phyloP scores from a whole-genome alignment of 2,329 filamentous ascomycete species.

The Colletotrichum spaethianum region DNA sequence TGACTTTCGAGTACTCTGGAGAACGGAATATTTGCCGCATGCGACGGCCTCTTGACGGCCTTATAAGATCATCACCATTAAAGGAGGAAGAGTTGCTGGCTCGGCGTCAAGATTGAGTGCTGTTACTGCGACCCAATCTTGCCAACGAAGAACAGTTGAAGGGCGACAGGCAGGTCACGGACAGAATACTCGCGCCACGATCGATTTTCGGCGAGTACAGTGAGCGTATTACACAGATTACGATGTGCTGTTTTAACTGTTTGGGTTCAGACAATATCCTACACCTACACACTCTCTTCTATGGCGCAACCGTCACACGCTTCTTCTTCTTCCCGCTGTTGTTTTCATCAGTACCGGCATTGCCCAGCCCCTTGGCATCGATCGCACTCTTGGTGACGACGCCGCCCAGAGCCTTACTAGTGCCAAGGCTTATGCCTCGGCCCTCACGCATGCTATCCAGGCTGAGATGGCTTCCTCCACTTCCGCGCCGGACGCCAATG shows the following conservation, averaged over 20 bases:
- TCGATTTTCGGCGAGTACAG: neutral
- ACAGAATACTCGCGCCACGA: neutral
- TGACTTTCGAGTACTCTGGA: no score
- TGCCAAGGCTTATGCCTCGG: constrained; percentile 58
- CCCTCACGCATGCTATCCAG: constrained; percentile 56
- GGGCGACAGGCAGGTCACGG: neutral
- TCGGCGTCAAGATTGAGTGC: no score
- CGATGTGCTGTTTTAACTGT: constrained; percentile 1
- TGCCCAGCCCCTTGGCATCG: constrained; percentile 42
- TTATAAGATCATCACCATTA: no score
- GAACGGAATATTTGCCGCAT: no score
- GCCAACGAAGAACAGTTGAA: neutral
- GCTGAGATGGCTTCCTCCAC: constrained; percentile 54
- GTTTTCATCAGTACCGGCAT: constrained; percentile 34
- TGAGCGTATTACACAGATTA: neutral
- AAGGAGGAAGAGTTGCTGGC: no score
- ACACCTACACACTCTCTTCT: constrained; percentile 5
- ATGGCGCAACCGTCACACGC: constrained; percentile 36
- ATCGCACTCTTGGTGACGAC: constrained; percentile 52
- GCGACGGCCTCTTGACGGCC: no score
- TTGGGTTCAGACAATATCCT: constrained; percentile 11
- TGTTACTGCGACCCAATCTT: neutral
- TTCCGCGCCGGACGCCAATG: constrained; percentile 48
- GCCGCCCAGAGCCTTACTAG: constrained; percentile 52
- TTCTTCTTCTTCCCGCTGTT: constrained; percentile 42